Percentiles rank a stretch among this genome's conserved stretches.
Evolutionary conservation across 192 early-diverging fungal species (phyloP).

Genomic region (Coemansia aciculifera): DNA sequence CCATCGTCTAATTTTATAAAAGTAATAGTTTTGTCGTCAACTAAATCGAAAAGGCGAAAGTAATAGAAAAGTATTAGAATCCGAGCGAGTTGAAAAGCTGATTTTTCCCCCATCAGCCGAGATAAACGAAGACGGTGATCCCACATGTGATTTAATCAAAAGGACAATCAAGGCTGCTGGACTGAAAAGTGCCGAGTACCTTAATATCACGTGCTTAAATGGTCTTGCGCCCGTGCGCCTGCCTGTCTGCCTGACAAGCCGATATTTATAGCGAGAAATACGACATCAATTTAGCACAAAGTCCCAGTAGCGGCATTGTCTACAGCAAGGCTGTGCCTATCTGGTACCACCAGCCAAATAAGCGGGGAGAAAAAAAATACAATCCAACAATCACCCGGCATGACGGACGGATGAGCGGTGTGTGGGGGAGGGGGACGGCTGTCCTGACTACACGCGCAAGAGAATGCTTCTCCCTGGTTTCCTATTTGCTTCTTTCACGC

Average conservation of each 20-base stretch:
- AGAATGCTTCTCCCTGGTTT: neutral
- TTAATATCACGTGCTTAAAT: neutral
- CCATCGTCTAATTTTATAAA: slow-evolving; percentile 33
- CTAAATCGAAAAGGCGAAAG: neutral
- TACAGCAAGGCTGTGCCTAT: neutral
- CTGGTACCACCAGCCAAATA: neutral
- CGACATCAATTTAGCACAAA: too few relatives aligned
- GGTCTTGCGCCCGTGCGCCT: neutral
- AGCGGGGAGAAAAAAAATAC: too few relatives aligned
- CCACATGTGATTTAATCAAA: neutral
- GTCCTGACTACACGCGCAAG: neutral
- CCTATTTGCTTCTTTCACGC: neutral
- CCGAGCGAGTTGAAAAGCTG: neutral
- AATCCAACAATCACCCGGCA: neutral
- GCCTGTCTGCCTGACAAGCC: neutral
- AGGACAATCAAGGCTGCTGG: neutral
- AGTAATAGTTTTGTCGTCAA: neutral
- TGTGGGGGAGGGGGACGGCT: neutral
- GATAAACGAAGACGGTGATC: neutral
- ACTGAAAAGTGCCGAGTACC: neutral
- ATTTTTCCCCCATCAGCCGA: neutral
- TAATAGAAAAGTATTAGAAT: neutral
- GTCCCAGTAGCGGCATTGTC: neutral
- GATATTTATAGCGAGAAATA: neutral
- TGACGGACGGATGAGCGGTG: neutral